These are phyloP conservation scores for Davidsoniella neocaledoniae DNA, from an alignment of 2,329 filamentous ascomycete species.

Conservation along the genomic window DNA sequence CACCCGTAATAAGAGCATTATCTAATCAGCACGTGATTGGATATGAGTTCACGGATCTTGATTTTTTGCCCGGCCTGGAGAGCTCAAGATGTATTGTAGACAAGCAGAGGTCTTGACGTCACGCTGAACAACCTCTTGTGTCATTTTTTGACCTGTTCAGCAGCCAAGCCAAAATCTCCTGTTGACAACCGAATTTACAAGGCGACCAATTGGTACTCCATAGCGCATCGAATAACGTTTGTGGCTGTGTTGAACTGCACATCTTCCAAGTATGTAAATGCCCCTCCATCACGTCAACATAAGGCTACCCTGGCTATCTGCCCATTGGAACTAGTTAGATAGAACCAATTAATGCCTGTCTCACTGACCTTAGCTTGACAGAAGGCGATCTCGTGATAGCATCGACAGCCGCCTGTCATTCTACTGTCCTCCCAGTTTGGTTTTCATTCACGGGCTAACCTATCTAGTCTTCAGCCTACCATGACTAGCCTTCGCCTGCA, in stretches of 20 bases:
- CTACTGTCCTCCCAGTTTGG: too few species aligned
- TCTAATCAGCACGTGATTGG: conserved; percentile 4
- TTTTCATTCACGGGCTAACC: too few species aligned
- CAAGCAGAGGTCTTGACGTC: not conserved
- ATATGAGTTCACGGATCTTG: not conserved
- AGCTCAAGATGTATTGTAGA: not conserved
- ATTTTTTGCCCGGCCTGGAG: not conserved
- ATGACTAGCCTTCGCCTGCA: conserved; percentile 6
- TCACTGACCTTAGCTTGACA: not conserved
- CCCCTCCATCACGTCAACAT: too few species aligned
- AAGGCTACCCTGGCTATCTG: not conserved
- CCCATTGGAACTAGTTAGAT: too few species aligned
- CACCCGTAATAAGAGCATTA: conserved; percentile 10
- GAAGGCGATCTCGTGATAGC: not conserved
- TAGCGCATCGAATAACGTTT: not conserved
- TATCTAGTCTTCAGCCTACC: not conserved
- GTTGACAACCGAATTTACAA: not conserved
- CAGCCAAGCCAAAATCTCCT: not conserved
- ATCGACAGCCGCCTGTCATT: too few species aligned
- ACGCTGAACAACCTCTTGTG: not conserved
- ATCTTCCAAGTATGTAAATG: too few species aligned
- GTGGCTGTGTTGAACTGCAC: too few species aligned
- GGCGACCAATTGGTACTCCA: not conserved
- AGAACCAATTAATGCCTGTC: too few species aligned
- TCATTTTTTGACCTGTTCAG: not conserved